phyloP scores from a whole-genome alignment of 1,284 basidiomycete species.

The Ustilago nuda region DNA sequence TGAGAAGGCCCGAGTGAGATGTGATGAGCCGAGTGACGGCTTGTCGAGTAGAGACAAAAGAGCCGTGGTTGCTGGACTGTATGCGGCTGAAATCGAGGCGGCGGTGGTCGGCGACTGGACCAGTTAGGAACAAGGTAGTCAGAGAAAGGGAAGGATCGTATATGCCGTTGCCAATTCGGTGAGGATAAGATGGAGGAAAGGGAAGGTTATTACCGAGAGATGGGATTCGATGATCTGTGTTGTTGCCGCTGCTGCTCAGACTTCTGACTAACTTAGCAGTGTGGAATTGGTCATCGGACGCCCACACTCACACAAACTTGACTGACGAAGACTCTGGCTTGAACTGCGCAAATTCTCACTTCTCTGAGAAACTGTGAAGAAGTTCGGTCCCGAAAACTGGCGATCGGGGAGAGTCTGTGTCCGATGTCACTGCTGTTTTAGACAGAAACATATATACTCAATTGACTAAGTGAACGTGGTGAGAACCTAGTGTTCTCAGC shows the following conservation, averaged over 20 bases:
- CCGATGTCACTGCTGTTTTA: no score
- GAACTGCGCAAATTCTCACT: slow-evolving; percentile 3
- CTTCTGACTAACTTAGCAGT: no score
- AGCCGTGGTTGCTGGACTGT: not conserved
- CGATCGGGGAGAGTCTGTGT: no score
- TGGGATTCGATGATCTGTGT: not conserved
- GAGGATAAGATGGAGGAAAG: not conserved
- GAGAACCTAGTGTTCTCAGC: no score
- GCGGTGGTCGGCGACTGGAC: not conserved
- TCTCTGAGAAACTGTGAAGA: not conserved
- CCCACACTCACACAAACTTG: not conserved
- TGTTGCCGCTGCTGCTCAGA: not conserved
- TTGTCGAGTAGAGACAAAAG: not conserved
- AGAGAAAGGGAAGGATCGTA: not conserved
- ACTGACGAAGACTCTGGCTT: not conserved
- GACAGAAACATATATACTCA: no score
- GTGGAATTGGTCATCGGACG: slow-evolving; percentile 13
- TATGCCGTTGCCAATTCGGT: not conserved
- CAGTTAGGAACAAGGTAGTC: not conserved
- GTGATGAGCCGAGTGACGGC: slow-evolving; percentile 7
- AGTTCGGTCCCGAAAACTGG: no score
- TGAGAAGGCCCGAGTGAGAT: not conserved
- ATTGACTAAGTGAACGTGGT: no score
- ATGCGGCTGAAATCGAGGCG: not conserved
- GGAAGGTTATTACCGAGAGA: not conserved